phyloP scores from a whole-genome alignment of 331 rosid genomes.

The Ulmus americana region DNA sequence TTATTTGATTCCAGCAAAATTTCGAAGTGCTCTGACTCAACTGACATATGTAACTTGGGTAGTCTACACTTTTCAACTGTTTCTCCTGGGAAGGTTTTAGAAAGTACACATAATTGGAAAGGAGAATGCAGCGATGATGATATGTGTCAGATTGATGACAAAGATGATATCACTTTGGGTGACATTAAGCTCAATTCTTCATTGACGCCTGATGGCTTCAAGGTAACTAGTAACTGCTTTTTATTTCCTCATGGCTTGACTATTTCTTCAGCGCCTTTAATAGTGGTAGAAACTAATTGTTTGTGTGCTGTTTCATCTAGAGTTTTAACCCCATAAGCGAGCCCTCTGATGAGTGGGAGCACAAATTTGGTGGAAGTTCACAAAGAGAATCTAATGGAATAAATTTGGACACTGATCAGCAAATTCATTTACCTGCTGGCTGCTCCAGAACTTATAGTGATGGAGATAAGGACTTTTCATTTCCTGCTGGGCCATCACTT shows the following conservation, averaged over 20 bases:
- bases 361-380: slow-evolving; percentile 53
- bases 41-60: slow-evolving; percentile 48
- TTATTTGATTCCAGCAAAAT: slow-evolving; percentile 38
- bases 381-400: slow-evolving; percentile 38
- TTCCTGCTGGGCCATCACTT: slow-evolving; percentile 60
- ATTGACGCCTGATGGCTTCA: slow-evolving; percentile 40
- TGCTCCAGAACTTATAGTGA: slow-evolving; percentile 37
- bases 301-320: slow-evolving; percentile 29
- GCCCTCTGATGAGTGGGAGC: slow-evolving; percentile 75
- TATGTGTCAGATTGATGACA: slow-evolving; percentile 77
- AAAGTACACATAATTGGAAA: slow-evolving; percentile 47
- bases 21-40: slow-evolving; percentile 26
- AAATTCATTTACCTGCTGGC: slow-evolving; percentile 32
- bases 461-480: slow-evolving; percentile 51
- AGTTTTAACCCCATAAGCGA: slow-evolving; percentile 90
- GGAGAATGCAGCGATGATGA: slow-evolving; percentile 54
- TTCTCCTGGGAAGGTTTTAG: slow-evolving; percentile 34
- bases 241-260: slow-evolving; percentile 8
- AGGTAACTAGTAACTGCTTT: slow-evolving; percentile 56
- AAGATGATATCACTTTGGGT: slow-evolving; percentile 38
- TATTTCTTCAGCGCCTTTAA: slow-evolving; percentile 13
- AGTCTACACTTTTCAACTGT: slow-evolving; percentile 46
- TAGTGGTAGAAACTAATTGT: slow-evolving; percentile 17
- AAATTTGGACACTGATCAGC: slow-evolving; percentile 28
- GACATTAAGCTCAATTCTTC: slow-evolving; percentile 44